A percentile compares a stretch with the other conserved stretches of the same genome.
Conservation (phyloP, 2,329 filamentous ascomycete genomes). For the Penicillium sp. region DNA sequence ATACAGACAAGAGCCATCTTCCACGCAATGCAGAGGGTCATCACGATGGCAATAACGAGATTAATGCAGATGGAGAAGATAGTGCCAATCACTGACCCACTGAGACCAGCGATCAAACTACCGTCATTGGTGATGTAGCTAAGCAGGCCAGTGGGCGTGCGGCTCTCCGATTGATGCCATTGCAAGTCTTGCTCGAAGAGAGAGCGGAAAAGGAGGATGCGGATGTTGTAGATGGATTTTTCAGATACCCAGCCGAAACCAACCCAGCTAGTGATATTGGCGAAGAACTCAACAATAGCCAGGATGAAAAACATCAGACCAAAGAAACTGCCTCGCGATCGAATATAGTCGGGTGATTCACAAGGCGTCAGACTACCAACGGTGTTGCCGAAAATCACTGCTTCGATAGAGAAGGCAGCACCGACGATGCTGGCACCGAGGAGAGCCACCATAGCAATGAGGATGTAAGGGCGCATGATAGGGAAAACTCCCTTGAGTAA, state of each 20-base stretch:
- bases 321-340: constrained; percentile 57
- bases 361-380: constrained; percentile 62
- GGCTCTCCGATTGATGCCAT: constrained; percentile 70
- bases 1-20: constrained; percentile 75
- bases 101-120: constrained; percentile 68
- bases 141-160: constrained; percentile 65
- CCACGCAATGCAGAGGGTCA: constrained; percentile 75
- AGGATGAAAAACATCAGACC: constrained; percentile 65
- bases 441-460: constrained; percentile 54
- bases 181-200: constrained; percentile 69
- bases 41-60: constrained; percentile 68
- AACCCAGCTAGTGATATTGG: constrained; percentile 64
- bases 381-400: constrained; percentile 65
- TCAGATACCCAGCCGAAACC: constrained; percentile 65
- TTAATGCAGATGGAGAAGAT: constrained; percentile 71
- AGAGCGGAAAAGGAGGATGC: constrained; percentile 67
- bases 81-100: constrained; percentile 71
- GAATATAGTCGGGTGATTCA: constrained; percentile 53
- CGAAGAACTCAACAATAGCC: constrained; percentile 63
- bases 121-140: constrained; percentile 72
- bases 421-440: constrained; percentile 59
- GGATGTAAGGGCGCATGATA: constrained; percentile 44
- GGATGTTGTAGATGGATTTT: constrained; percentile 65
- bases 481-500: constrained; percentile 34
- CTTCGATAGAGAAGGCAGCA: constrained; percentile 61